Evolutionary conservation across 805 yeast genomes (phyloP), one percentile per base, ranked within the genome.

Genomic region (Barnettozyma salicaria): DNA sequence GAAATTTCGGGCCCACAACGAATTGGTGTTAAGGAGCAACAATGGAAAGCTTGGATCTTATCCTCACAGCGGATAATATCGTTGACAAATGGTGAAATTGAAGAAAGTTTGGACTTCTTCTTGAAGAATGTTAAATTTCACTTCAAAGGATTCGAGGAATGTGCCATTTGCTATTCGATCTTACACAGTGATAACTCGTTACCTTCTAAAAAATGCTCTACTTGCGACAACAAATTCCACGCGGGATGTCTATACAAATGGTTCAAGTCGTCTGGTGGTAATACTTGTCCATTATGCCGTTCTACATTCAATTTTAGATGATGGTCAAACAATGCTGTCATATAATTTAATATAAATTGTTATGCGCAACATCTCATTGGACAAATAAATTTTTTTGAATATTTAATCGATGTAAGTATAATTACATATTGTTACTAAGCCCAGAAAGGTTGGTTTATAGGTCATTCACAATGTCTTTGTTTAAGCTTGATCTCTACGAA

Each of bases 231-330:
- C 67, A 86, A 83, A 57, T 92, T 89, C 68, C 99, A 92, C 59
- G 80, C 96, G 7, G 96, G 92, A 4, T 92, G 99, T 68, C 66
- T 92, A 29, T 89, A 87, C 68, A 85, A 89, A 58, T 92, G 99
- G 99, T 92, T 92, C 64, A 85, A 86, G 65, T 88, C 95, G 48
- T 84, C 95, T 11, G 94, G 92, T 27, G 74, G 85, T 38, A 84
- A 86, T 47, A 82, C 96, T 2, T 92, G 99, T 65, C 99, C 99
- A 27, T 66, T 92, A 54, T 92, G 99, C 64, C 80, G 98, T 53
- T 62, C 78, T 13, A 59, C 75, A 1, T 78, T 79, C 51, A 70
- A 68, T 45, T 74, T 74, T 49, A 63, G 47, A 39, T 50, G 25
- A 20, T 19, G 14, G 29, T n/a, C 10, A 26, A 26, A 26, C 16